Base-by-base conservation (phyloP, 257 asterid species). In the Rhazya stricta region DNA sequence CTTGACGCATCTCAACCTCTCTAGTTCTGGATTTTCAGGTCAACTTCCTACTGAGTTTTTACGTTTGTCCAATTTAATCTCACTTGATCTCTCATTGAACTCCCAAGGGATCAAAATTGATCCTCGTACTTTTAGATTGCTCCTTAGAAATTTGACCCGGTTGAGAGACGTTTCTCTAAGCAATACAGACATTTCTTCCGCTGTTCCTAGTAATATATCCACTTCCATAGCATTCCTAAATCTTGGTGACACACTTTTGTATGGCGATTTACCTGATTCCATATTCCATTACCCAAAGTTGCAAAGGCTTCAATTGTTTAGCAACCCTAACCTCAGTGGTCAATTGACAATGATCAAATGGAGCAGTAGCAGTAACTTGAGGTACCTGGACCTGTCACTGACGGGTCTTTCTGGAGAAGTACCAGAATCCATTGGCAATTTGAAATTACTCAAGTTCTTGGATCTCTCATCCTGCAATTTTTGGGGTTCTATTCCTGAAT, bases 81-180 rank as follows among this genome's bases (percentile, higher is more conserved):
- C 69, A 3, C 83, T 79, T 51, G 73, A 25, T 69, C 73, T 81
- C 51, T 68, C 77, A 1, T 0, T 2, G 6, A 43, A 0, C 10
- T 69, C 41, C 57, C 39, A 16, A 41, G 76, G 30, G 46, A 41
- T 78, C 30, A 67, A 12, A 72, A 65, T 81, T 53, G 76, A 53
- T 27, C 80, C 81, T 9, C 60, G 23, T 4, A 66, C 48, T 56
- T 83, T 83, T 58, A 65, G 71, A 53, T 63, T 77, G 60, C 76
- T 83, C 41, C 80, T 83, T 71, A 84, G 71, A 43, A 83, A 83
- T 63, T 54, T 76, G 12, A 77, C 82, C 23, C 69, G 29, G 34
- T 23, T 80, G n/a, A 56, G 54, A 32, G 74, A 79, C 15, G 69
- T 80, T 63, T 21, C 50, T 4, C 82, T 83, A 16, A 2, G 48